Percentiles rank a stretch among this genome's conserved stretches.
Evolutionary conservation across 176 grass and related monocot genomes (phyloP).

Genomic region (Pharus latifolius): DNA sequence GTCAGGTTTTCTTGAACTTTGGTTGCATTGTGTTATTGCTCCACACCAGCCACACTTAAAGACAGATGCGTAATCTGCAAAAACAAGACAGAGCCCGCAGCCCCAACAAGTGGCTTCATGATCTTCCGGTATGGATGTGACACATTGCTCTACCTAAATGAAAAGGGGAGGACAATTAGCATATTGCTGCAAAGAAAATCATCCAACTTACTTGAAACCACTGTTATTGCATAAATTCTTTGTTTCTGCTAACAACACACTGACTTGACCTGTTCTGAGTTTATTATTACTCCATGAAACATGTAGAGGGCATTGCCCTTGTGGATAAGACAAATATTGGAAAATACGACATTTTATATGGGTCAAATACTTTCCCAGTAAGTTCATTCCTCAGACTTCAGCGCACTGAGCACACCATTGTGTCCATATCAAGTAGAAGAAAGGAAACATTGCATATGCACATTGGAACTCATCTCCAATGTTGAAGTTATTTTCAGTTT

Average conservation of each 20-base stretch:
- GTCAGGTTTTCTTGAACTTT: conserved; percentile 57
- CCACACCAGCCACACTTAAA: conserved; percentile 99
- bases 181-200: neutral
- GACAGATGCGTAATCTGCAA: conserved; percentile 54
- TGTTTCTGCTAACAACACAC: neutral
- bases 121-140: conserved; percentile 60
- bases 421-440: neutral
- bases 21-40: conserved; percentile 66
- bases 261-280: neutral
- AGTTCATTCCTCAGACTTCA: neutral
- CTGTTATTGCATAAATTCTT: neutral
- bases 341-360: neutral
- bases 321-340: neutral
- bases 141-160: conserved; percentile 66
- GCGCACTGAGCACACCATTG: neutral
- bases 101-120: conserved; percentile 83
- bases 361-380: neutral
- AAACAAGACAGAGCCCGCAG: conserved; percentile 67
- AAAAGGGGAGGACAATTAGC: neutral
- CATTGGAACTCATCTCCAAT: neutral
- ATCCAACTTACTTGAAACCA: neutral
- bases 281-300: neutral
- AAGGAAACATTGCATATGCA: neutral
- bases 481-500: neutral
- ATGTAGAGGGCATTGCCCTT: neutral